Evolutionary conservation across 495 filamentous ascomycete genomes (phyloP).

Genomic region (Daldinia vernicosa): DNA sequence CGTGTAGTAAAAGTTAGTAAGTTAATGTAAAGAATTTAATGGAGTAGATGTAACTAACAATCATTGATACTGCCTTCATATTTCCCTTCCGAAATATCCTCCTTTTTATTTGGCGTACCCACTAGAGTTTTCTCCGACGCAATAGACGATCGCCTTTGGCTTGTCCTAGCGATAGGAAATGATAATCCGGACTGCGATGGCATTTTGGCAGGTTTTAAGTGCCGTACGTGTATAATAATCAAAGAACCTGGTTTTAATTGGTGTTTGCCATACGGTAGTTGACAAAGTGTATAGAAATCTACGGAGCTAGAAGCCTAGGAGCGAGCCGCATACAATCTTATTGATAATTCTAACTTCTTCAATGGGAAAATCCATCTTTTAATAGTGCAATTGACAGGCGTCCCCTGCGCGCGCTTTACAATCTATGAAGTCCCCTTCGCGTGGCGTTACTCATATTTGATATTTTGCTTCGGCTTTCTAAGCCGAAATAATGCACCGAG

Average conservation of each 20-base stretch:
- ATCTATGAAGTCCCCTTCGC: neutral
- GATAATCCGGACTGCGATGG: conserved; percentile 9
- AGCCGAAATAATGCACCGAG: neutral
- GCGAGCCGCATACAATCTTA: neutral
- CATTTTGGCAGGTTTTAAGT: conserved; percentile 3
- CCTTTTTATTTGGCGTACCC: neutral
- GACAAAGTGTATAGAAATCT: neutral
- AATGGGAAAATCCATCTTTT: neutral
- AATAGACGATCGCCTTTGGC: conserved; percentile 15
- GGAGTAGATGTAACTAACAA: conserved; percentile 4
- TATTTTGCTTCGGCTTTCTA: conserved; percentile 8
- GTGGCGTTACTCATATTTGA: neutral
- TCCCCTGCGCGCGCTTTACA: neutral
- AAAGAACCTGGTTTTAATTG: neutral
- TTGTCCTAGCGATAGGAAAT: neutral
- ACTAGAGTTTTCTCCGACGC: conserved; percentile 34
- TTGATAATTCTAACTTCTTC: neutral
- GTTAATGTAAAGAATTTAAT: neutral
- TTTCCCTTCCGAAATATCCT: neutral
- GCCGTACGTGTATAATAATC: neutral
- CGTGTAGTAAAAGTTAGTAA: conserved; percentile 3
- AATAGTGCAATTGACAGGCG: neutral
- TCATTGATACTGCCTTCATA: neutral
- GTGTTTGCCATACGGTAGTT: neutral
- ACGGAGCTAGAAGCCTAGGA: neutral